Evolutionary conservation across 352 stramenopile genomes (phyloP).

Genomic region (Aphanomyces euteiches): DNA sequence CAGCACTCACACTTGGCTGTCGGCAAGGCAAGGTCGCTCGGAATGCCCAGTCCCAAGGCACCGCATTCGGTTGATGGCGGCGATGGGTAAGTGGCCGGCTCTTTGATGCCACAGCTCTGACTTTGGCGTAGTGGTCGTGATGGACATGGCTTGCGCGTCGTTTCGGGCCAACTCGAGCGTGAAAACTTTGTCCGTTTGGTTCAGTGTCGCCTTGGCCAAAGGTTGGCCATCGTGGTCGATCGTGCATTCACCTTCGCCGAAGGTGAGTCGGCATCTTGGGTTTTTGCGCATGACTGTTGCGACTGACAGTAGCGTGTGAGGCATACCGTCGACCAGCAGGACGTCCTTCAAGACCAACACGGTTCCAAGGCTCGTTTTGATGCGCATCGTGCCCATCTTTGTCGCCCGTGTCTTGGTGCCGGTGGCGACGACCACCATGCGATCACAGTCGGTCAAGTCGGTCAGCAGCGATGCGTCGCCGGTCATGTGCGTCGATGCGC

Average conservation of each 20-base stretch:
- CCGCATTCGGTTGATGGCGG: background rate
- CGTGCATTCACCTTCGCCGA: background rate
- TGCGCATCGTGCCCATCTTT: conserved; percentile 12
- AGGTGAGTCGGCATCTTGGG: conserved; percentile 23
- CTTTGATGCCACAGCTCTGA: no score
- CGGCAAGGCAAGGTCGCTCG: background rate
- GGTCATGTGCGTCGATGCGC: conserved; percentile 15
- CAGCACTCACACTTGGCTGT: background rate
- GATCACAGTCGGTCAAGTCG: background rate
- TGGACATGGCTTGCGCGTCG: no score
- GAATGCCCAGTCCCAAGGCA: background rate
- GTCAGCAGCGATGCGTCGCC: background rate
- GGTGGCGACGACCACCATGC: conserved; percentile 7
- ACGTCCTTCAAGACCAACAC: background rate
- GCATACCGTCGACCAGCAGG: background rate
- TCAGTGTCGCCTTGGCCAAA: background rate
- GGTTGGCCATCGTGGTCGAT: background rate
- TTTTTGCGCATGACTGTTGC: conserved; percentile 4
- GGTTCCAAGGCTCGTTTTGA: background rate
- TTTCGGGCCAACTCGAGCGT: no score
- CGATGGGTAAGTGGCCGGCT: background rate
- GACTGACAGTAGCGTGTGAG: background rate
- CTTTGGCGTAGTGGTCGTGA: no score
- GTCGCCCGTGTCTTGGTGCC: background rate
- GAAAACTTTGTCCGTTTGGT: no score